A percentile compares a stretch with the other conserved stretches of the same genome.
Conservation (phyloP, 331 rosid species). For the Spiraea crenata region DNA sequence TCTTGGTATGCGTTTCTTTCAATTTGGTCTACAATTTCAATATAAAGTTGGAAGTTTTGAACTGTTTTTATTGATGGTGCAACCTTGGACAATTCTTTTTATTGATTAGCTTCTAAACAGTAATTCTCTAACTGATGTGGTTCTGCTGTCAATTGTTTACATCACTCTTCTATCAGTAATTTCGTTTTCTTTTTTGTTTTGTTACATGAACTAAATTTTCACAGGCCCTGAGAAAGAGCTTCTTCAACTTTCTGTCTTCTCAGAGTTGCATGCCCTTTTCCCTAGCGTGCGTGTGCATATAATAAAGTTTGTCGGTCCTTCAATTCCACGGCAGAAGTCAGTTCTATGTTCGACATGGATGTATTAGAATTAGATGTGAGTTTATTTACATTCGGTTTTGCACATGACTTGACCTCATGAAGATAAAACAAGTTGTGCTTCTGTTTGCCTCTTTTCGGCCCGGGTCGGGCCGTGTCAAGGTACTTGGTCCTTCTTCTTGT, state of each 20-base stretch:
- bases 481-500: no score
- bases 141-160: background rate
- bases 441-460: no score
- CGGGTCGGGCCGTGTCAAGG: no score
- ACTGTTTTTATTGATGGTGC: background rate
- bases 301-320: constrained; percentile 84
- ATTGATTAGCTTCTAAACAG: no score
- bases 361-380: no score
- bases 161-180: background rate
- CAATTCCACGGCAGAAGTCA: constrained; percentile 66
- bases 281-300: constrained; percentile 58
- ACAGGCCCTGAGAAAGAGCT: constrained; percentile 91
- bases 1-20: constrained; percentile 59
- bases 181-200: no score
- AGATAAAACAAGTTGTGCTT: background rate
- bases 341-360: constrained; percentile 20
- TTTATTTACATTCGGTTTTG: background rate
- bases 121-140: background rate
- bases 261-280: constrained; percentile 71
- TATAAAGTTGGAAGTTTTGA: constrained; percentile 8
- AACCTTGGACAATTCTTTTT: background rate
- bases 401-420: no score
- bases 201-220: constrained; percentile 10
- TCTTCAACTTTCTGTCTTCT: constrained; percentile 70
- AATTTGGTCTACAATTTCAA: constrained; percentile 3